Base-by-base conservation (phyloP, 306 rosid species). In the Betula pendula region DNA sequence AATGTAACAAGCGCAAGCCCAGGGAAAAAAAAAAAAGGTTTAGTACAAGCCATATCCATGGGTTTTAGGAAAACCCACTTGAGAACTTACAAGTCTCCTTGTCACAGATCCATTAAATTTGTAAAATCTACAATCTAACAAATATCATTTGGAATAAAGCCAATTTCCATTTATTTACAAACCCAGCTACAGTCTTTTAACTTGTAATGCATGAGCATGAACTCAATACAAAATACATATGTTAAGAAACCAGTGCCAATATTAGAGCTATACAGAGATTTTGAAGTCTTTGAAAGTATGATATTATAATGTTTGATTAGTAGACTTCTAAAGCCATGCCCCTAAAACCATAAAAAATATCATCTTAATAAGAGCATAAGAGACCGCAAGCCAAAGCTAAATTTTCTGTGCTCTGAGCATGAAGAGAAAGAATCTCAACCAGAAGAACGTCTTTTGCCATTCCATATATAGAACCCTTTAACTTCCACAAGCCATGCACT, bases 401-500 rank as follows among this genome's bases (percentile, higher is more conserved):
- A 71, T 50, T 50, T 50, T 38, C 77, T 6, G 43, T 6, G 66
- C 62, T 12, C 29, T 19, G 17, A 40, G 52, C 17, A 31, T 24
- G 10, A n/a, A 38, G 48, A 25, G 71, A 22, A 38, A 5, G 13
- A 69, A 58, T 31, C 31, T 19, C 31, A 51, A 50, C 45, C 17
- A 13, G 15, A 73, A 31, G 67, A 51, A 66, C 43, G 31, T 68
- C n/a, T 70, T 17, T 29, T 15, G 53, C 45, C 5, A 33, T 25
- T 66, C 10, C 70, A 25, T 29, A 4, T 11, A 4, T 11, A 1
- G 74, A 45, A 35, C 76, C 1, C 50, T 52, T 75, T 76, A 93
- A 85, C 98, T 91, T 79, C 98, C 98, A 53, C 98, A 93, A 49
- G 98, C 87, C 81, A 88, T 24, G 80, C 98, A 93, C 8, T 91